Percentiles rank a stretch among this genome's conserved stretches.
These are phyloP conservation scores for Quercus alba DNA, from an alignment of 306 rosid species.

Conservation along the genomic window DNA sequence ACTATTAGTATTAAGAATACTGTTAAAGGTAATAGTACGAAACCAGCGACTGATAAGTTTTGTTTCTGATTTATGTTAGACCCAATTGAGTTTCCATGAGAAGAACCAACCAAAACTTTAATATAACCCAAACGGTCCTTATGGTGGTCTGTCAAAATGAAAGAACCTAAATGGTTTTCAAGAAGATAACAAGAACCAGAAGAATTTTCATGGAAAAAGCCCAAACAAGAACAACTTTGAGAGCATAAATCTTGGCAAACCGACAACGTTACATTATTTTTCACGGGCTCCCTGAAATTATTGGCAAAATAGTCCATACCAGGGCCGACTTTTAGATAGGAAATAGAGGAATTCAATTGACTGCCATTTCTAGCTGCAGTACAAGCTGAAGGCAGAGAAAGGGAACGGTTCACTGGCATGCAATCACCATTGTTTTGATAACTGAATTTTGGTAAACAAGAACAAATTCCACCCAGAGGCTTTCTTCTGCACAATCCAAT, in stretches of 20 bases:
- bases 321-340: slow-evolving; percentile 54
- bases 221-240: slow-evolving; percentile 67
- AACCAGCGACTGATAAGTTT: slow-evolving; percentile 53
- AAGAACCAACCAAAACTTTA: slow-evolving; percentile 32
- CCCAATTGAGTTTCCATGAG: neutral
- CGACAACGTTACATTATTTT: slow-evolving; percentile 39
- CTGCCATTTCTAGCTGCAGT: neutral
- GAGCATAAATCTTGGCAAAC: slow-evolving; percentile 64
- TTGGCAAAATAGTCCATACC: slow-evolving; percentile 55
- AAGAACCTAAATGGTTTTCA: slow-evolving; percentile 62
- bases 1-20: slow-evolving; percentile 47
- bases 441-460: slow-evolving; percentile 64
- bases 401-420: slow-evolving; percentile 51
- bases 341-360: slow-evolving; percentile 45
- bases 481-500: slow-evolving; percentile 52
- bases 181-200: slow-evolving; percentile 66
- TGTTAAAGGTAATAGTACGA: slow-evolving; percentile 54
- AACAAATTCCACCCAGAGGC: slow-evolving; percentile 44
- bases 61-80: slow-evolving; percentile 1
- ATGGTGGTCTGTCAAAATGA: slow-evolving; percentile 26
- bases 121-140: slow-evolving; percentile 50
- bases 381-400: slow-evolving; percentile 51
- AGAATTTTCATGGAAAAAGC: slow-evolving; percentile 50
- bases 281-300: slow-evolving; percentile 43
- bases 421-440: slow-evolving; percentile 43